Base-by-base conservation (phyloP, 73 alveolate species). In the Paramecium biaurelia region DNA sequence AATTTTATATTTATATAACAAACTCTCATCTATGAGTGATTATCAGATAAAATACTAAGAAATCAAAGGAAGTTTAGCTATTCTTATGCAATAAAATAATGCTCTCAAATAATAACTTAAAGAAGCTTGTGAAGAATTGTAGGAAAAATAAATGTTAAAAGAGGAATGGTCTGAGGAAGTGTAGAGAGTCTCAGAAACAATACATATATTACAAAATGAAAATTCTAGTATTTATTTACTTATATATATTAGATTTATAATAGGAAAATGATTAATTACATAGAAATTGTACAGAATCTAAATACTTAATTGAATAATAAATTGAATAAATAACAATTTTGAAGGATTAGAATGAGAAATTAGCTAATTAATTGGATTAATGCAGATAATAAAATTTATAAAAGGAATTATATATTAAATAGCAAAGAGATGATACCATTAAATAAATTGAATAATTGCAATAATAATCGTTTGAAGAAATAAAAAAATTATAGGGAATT, bases 61-160 rank as follows among this genome's bases (percentile, higher is more conserved):
- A 35, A 85, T 67, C 20, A 85, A 85, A 56, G 85, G 86, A 49
- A 49, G 70, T 45, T 35, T 85, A 24, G 14, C 85, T 10, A 56
- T 59, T 6, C 43, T 85, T 57, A 85, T 85, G 93, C 24, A 85
- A 85, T n/a, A 85, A 28, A 59, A 85, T 37, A 67, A 57, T 26
- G 38, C 9, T 9, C 89, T 85, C 7, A 85, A 85, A 38, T 23
- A 85, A 38, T 28, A 85, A 89, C 58, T 85, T 21, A 56, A 85
- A 26, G 85, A 85, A 23, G 93, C 93, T 12, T 45, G 56, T 79
- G 90, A 79, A 5, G 90, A 79, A 47, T 47, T 79, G 30, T 23
- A 79, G 7, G 90, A 79, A 79, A 41, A 79, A 45, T 11, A 79
- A 24, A 1, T 18, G 21, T 47, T 79, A 24, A 79, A 79, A 10